Base-by-base conservation (phyloP, 1,139 yeast species). In the Yamadazyma songkhlaensis region DNA sequence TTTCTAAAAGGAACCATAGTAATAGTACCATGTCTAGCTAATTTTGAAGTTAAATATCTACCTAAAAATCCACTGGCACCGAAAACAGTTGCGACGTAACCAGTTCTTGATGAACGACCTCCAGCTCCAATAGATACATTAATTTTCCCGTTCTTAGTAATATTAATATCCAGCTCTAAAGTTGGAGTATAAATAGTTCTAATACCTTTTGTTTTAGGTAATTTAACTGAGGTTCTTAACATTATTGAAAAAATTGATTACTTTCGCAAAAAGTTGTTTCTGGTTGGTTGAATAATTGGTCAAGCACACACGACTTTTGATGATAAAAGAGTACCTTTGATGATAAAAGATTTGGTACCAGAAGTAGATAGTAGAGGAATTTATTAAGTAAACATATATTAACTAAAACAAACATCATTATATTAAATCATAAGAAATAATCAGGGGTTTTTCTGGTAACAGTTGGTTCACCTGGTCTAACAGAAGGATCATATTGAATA, bases 391-490 rank as follows among this genome's bases (percentile, higher is more conserved):
- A 24, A 23, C 9, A 31, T 31, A 22, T 21, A 31, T 31, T 31
- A 25, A 29, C 25, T 14, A 29, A 24, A 24, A 11, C 28, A 31
- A 31, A 14, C 22, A 30, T 29, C 32, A 29, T 29, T 14, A 28
- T 31, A 29, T 15, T 11, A 28, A 29, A 38, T 35, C 37, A 88
- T 64, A 88, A 77, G 75, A 89, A 89, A 64, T 89, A 89, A 62
- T 89, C 97, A 9, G 97, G 97, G 9, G 96, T 89, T 60, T 89
- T 84, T 64, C 97, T 80, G 31, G 95, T 86, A 23, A 89, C 96
- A 6, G 95, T 84, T 40, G 97, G 96, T 61, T 89, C 96, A 40
- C 97, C 97, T 20, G 96, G 95, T 67, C 97, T 81, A 42, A 90
- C 89, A 34, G 90, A 80, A 35, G 97, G 97, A 61, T 89, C 97